phyloP scores from a whole-genome alignment of 257 asterid genomes.

The Osmanthus fragrans region DNA sequence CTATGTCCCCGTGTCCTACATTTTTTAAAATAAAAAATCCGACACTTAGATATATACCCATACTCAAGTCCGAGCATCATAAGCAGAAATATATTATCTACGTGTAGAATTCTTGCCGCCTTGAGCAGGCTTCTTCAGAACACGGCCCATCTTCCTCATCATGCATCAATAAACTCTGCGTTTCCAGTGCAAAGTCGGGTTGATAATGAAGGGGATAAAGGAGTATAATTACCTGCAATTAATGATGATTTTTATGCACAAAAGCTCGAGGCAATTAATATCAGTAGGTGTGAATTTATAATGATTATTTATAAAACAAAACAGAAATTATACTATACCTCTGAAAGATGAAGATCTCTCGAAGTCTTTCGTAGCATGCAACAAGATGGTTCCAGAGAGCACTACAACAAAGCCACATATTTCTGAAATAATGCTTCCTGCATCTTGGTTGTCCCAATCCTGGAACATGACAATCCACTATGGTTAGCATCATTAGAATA shows the following conservation, averaged over 20 bases:
- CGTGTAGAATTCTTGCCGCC: slow-evolving; percentile 40
- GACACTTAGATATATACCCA: too few relatives aligned
- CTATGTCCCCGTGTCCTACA: too few relatives aligned
- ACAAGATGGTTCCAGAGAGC: slow-evolving; percentile 75
- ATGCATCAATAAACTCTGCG: slow-evolving; percentile 46
- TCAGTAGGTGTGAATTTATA: neutral
- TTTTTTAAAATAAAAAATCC: too few relatives aligned
- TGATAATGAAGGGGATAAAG: slow-evolving; percentile 69
- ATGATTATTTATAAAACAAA: neutral
- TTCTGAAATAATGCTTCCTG: slow-evolving; percentile 65
- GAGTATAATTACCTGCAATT: slow-evolving; percentile 54
- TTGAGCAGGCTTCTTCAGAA: slow-evolving; percentile 36
- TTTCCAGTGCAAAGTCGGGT: slow-evolving; percentile 53
- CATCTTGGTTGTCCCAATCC: slow-evolving; percentile 90
- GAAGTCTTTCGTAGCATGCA: slow-evolving; percentile 67
- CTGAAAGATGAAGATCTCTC: slow-evolving; percentile 67
- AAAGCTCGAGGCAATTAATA: neutral
- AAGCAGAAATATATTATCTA: slow-evolving; percentile 6
- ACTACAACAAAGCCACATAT: slow-evolving; percentile 77
- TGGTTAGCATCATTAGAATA: neutral
- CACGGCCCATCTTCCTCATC: slow-evolving; percentile 39
- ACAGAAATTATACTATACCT: slow-evolving; percentile 36
- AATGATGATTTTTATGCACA: neutral
- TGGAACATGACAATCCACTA: slow-evolving; percentile 21
- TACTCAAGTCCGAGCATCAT: too few relatives aligned